Evolutionary conservation across 73 alveolate species (phyloP).

Genomic region (Uronychia binucleata): DNA sequence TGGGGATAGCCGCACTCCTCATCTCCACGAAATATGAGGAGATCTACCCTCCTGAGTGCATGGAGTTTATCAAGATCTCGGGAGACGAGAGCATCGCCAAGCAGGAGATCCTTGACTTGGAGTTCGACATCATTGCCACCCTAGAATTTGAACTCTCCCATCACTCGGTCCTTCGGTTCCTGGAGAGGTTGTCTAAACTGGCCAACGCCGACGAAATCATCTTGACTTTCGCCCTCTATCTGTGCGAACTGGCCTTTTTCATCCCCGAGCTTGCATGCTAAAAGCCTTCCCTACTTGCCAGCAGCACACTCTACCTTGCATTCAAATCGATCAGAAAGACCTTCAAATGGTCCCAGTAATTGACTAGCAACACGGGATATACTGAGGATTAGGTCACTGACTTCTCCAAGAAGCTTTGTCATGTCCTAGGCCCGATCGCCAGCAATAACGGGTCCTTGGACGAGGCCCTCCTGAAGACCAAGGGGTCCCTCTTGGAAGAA

Average conservation of each 20-base stretch:
- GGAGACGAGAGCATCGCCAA: constrained; percentile 88
- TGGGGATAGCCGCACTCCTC: constrained; percentile 86
- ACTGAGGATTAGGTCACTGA: constrained; percentile 67
- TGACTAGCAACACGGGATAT: constrained; percentile 68
- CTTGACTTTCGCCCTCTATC: constrained; percentile 2
- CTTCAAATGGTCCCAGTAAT: constrained; percentile 62
- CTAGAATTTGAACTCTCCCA: constrained; percentile 57
- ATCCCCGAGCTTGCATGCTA: constrained; percentile 69
- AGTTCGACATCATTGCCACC: constrained; percentile 68
- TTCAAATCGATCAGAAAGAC: constrained; percentile 67
- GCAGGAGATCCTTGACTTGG: constrained; percentile 81
- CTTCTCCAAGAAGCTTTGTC: too few relatives aligned
- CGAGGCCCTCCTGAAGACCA: too few relatives aligned
- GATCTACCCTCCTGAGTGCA: constrained; percentile 87
- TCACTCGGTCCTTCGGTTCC: constrained; percentile 65
- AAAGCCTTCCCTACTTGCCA: constrained; percentile 68
- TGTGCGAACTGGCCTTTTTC: constrained; percentile 45
- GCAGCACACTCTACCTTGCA: constrained; percentile 65
- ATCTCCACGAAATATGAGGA: constrained; percentile 95
- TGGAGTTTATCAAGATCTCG: constrained; percentile 65
- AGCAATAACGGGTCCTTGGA: too few relatives aligned
- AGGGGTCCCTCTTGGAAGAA: too few relatives aligned
- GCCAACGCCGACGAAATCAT: constrained; percentile 62
- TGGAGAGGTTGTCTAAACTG: constrained; percentile 65
- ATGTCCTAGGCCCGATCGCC: too few relatives aligned